Base-by-base conservation (phyloP, 228 moss, liverwort and hornwort species). In the Sphagnum magellanicum region DNA sequence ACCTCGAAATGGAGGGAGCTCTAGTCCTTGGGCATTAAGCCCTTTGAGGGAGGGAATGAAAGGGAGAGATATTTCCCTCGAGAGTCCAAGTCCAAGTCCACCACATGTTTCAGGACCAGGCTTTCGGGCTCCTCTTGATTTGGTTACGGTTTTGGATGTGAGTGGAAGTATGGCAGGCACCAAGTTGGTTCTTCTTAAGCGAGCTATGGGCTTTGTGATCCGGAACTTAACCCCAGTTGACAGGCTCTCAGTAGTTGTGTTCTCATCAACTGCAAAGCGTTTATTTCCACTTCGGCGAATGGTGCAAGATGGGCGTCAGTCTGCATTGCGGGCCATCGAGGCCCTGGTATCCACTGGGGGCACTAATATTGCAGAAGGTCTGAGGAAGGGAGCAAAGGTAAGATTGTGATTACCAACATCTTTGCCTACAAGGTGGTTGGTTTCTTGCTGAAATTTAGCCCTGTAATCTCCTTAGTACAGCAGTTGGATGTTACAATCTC, bases 121-220 rank as follows among this genome's bases (percentile, higher is more conserved):
- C 52, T 68, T 52, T 53, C 74, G 83, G 46, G 83, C 83, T 10
- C 83, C 83, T 51, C 63, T 83, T 50, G 83, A 83, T 69, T 63
- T 83, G 8, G 79, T 83, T 6, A 83, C 83, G 0, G 83, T 83
- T 14, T 50, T 83, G 15, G 83, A 83, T 68, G 63, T 79, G 14
- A 83, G 83, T 51, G 79, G 79, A 15, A 83, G 83, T 76, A 83
- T 83, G 83, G 74, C 79, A 52, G 83, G 83, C 1, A 83, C 74
- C 46, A 83, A 83, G 68, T 71, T 83, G 50, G 12, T 66, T 8
- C 77, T 83, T 59, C 11, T 83, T 50, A 83, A 83, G 79, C 68
- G 76, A 57, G 83, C 83, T 3, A 83, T 83, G 83, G 79, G 73
- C 6, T 83, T 83, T 61, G 79, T 83, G 10, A 83, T 83, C 58